Evolutionary conservation across 257 asterid genomes (phyloP).

Genomic region (Euphrasia confusa): DNA sequence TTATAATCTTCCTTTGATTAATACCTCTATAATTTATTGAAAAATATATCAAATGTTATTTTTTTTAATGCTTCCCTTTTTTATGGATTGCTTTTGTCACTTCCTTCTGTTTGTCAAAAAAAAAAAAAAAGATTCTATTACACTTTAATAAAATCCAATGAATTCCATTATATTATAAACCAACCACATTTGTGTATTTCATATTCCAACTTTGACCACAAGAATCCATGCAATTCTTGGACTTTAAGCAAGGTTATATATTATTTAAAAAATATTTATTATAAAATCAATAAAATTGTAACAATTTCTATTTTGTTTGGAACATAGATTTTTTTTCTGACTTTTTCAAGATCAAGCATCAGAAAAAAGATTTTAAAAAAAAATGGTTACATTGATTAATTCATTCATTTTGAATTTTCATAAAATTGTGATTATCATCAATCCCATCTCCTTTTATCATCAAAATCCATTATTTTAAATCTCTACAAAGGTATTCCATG

Average conservation of each 20-base stretch:
- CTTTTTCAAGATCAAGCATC: conserved; percentile 19
- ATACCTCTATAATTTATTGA: background rate
- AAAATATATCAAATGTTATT: background rate
- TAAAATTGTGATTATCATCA: conserved; percentile 19
- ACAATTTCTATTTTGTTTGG: conserved; percentile 25
- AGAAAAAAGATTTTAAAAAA: conserved; percentile 10
- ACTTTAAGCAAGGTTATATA: conserved; percentile 18
- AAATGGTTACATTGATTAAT: conserved; percentile 5
- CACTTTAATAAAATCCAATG: conserved; percentile 25
- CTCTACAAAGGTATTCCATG: conserved; percentile 24
- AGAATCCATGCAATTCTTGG: conserved; percentile 21
- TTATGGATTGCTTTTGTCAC: conserved; percentile 33
- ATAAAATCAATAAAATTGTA: too few relatives aligned
- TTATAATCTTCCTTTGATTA: background rate
- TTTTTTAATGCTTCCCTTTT: conserved; percentile 14
- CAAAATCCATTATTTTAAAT: conserved; percentile 19
- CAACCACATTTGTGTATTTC: too few relatives aligned
- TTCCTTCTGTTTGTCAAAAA: conserved; percentile 28
- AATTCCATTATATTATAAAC: background rate
- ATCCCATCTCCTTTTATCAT: conserved; percentile 22
- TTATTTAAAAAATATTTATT: too few relatives aligned
- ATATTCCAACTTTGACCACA: background rate
- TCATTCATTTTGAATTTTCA: background rate
- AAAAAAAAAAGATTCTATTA: conserved; percentile 31
- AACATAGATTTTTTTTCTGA: conserved; percentile 10